Conservation (phyloP, 2,329 filamentous ascomycete species). For the Stenocarpella maydis region DNA sequence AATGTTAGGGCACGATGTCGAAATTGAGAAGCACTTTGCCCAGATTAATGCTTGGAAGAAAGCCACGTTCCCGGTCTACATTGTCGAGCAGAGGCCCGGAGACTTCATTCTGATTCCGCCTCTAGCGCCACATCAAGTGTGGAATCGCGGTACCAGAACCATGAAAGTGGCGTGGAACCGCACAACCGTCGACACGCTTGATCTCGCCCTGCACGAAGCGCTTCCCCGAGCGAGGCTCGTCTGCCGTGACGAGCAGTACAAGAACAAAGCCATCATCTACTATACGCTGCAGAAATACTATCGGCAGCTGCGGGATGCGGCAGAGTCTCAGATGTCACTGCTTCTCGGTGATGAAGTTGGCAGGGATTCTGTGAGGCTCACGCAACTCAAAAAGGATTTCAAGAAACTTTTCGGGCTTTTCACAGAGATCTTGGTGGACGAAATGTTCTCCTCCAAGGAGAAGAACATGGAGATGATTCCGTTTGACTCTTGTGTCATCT, state of each 20-base stretch:
- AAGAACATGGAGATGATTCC: conserved; percentile 77
- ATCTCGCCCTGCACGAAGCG: conserved; percentile 85
- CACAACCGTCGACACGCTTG: conserved; percentile 89
- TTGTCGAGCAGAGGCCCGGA: conserved; percentile 88
- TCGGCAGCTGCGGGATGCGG: conserved; percentile 61
- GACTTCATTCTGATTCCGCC: conserved; percentile 96
- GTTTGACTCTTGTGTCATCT: conserved; percentile 92
- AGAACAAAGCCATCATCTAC: conserved; percentile 95
- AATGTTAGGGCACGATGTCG: conserved; percentile 92
- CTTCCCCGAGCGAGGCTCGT: conserved; percentile 89
- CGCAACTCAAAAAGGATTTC: conserved; percentile 84
- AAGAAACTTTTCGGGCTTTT: conserved; percentile 80
- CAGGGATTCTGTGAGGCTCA: conserved; percentile 55
- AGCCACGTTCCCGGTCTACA: conserved; percentile 89
- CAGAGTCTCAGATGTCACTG: conserved; percentile 58
- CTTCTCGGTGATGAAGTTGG: conserved; percentile 55
- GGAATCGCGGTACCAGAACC: conserved; percentile 94
- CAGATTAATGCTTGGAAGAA: conserved; percentile 96
- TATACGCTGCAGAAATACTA: conserved; percentile 85
- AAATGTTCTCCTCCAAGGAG: conserved; percentile 81
- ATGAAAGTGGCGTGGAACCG: conserved; percentile 99
- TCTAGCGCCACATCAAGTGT: conserved; percentile 94
- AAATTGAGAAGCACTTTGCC: conserved; percentile 96
- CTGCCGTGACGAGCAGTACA: conserved; percentile 97
- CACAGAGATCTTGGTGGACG: conserved; percentile 80